These are phyloP conservation scores for Termitomyces sp. DNA, from an alignment of 768 basidiomycete species.

Conservation along the genomic window DNA sequence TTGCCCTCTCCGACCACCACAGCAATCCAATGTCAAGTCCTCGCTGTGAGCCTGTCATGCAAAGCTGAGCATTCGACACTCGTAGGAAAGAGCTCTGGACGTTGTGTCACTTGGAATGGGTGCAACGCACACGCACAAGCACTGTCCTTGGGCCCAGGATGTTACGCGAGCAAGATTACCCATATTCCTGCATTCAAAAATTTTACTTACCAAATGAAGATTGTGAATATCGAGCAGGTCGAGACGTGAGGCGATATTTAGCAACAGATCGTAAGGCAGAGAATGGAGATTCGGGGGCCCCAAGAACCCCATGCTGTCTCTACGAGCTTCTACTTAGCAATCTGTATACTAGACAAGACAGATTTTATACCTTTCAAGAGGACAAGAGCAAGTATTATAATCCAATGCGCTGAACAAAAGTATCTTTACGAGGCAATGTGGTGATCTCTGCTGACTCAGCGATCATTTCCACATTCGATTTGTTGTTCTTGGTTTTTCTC, in stretches of 20 bases:
- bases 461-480: not conserved
- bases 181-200: not conserved
- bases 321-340: not conserved
- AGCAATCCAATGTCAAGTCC: not conserved
- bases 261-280: constrained; percentile 66
- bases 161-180: not conserved
- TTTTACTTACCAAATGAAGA: constrained; percentile 52
- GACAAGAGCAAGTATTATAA: not conserved
- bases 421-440: not conserved
- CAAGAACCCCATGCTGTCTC: constrained; percentile 2
- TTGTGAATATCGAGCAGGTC: constrained; percentile 55
- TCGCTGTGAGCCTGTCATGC: not conserved
- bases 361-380: not conserved
- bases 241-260: constrained; percentile 62
- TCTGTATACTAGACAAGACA: too few relatives aligned
- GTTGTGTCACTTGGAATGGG: not conserved
- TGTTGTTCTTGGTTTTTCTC: not conserved
- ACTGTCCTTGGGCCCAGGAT: not conserved
- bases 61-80: not conserved
- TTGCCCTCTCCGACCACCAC: not conserved
- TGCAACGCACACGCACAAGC: not conserved
- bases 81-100: too few relatives aligned
- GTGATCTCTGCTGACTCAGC: constrained; percentile 4
- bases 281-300: constrained; percentile 23
- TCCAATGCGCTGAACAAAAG: not conserved